phyloP scores from a whole-genome alignment of 768 basidiomycete genomes.

The Arthromyces matolae region DNA sequence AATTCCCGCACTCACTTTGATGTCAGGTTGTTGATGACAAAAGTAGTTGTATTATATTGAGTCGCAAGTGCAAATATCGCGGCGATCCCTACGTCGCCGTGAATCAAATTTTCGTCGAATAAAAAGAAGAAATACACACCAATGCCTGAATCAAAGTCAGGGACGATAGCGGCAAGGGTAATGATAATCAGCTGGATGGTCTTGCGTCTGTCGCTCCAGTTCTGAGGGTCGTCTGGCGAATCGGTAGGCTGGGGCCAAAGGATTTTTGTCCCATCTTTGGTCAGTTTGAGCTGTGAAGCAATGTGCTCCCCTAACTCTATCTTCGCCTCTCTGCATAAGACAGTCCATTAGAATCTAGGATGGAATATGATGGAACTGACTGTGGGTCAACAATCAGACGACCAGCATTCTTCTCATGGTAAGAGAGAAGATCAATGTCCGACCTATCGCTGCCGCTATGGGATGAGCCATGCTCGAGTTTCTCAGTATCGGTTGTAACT shows the following conservation, averaged over 20 bases:
- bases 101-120: not conserved
- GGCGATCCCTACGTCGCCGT: conserved; percentile 46
- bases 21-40: conserved; percentile 59
- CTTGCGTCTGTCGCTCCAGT: conserved; percentile 55
- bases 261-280: conserved; percentile 52
- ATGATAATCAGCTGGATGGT: conserved; percentile 54
- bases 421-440: conserved; percentile 33
- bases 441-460: conserved; percentile 17
- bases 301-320: conserved; percentile 56
- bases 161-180: conserved; percentile 61
- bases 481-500: conserved; percentile 15
- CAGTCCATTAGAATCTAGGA: not conserved
- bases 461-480: conserved; percentile 15
- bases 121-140: conserved; percentile 32
- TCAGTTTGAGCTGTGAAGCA: conserved; percentile 54
- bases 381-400: conserved; percentile 59
- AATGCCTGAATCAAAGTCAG: conserved; percentile 65
- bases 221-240: conserved; percentile 62
- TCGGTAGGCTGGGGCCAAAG: conserved; percentile 71
- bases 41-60: conserved; percentile 51
- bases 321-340: conserved; percentile 48
- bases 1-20: conserved; percentile 37
- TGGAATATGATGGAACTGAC: conserved; percentile 32
- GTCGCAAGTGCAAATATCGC: conserved; percentile 56
- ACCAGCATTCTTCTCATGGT: conserved; percentile 55